phyloP scores from a whole-genome alignment of 1,284 basidiomycete species.

The Chalciporus sp. region DNA sequence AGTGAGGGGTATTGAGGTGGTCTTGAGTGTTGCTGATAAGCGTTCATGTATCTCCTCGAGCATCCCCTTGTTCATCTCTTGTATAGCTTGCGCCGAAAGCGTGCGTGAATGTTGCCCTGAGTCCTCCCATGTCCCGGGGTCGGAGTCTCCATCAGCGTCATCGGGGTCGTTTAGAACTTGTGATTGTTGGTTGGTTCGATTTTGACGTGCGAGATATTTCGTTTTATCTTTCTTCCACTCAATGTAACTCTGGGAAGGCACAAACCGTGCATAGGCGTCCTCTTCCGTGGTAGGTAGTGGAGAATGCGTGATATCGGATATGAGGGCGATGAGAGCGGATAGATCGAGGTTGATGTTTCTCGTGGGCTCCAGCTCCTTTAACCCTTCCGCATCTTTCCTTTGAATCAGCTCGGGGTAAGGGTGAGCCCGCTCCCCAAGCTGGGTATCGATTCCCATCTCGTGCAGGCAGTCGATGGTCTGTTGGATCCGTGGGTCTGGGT shows the following conservation, averaged over 20 bases:
- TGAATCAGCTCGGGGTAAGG: conserved; percentile 28
- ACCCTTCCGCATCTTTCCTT: conserved; percentile 14
- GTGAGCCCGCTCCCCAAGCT: conserved; percentile 60
- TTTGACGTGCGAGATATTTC: conserved; percentile 9
- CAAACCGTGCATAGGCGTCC: conserved; percentile 65
- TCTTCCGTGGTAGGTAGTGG: conserved; percentile 57
- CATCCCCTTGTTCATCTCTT: conserved; percentile 71
- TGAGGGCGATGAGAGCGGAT: conserved; percentile 78
- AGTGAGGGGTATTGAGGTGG: neutral
- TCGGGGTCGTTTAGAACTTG: conserved; percentile 3
- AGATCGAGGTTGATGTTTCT: conserved; percentile 75
- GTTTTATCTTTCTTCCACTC: conserved; percentile 57
- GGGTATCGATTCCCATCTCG: conserved; percentile 65
- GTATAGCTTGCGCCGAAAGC: conserved; percentile 63
- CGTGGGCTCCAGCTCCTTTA: conserved; percentile 46
- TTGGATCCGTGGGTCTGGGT: conserved; percentile 59
- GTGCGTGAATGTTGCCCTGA: conserved; percentile 59
- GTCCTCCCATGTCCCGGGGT: conserved; percentile 37
- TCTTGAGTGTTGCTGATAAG: conserved; percentile 29
- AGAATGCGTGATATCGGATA: conserved; percentile 81
- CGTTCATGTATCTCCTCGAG: conserved; percentile 64
- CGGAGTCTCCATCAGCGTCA: conserved; percentile 23
- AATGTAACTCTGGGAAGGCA: conserved; percentile 54
- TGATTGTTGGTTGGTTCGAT: neutral
- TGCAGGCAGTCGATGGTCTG: conserved; percentile 58